These are phyloP conservation scores for Boletus sp. DNA, from an alignment of 1,284 basidiomycete species.

Conservation along the genomic window DNA sequence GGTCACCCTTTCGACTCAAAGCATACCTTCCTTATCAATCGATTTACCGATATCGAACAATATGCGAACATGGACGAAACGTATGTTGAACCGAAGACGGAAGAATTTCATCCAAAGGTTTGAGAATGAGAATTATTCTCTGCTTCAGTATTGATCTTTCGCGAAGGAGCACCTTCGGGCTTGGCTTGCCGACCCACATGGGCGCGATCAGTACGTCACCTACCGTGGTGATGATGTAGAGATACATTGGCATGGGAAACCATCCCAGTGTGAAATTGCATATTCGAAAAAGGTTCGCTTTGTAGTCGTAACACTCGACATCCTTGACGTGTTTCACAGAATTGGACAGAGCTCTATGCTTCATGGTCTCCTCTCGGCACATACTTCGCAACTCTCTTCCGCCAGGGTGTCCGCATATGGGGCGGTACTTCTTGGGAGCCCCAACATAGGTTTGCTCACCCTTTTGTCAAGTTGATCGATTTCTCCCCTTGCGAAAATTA, in stretches of 20 bases:
- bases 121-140: conserved; percentile 13
- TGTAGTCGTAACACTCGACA: background rate
- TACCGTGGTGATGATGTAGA: conserved; percentile 91
- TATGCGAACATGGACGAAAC: conserved; percentile 80
- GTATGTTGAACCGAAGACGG: conserved; percentile 75
- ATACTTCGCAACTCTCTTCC: conserved; percentile 89
- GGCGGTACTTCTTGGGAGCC: conserved; percentile 87
- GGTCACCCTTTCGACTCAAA: conserved; percentile 89
- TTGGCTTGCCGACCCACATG: conserved; percentile 90
- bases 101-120: conserved; percentile 82
- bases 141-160: conserved; percentile 8
- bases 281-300: conserved; percentile 63
- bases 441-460: conserved; percentile 90
- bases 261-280: conserved; percentile 82
- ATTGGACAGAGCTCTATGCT: conserved; percentile 97
- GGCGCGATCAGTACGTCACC: conserved; percentile 94
- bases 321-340: conserved; percentile 39
- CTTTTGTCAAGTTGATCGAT: conserved; percentile 92
- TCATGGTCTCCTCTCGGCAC: conserved; percentile 98
- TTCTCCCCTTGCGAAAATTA: conserved; percentile 98
- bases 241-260: conserved; percentile 92
- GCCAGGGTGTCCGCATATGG: conserved; percentile 95
- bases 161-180: conserved; percentile 87
- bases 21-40: conserved; percentile 88
- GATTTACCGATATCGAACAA: conserved; percentile 90